Base-by-base conservation (phyloP, 768 basidiomycete genomes). In the Boletellus sp. region DNA sequence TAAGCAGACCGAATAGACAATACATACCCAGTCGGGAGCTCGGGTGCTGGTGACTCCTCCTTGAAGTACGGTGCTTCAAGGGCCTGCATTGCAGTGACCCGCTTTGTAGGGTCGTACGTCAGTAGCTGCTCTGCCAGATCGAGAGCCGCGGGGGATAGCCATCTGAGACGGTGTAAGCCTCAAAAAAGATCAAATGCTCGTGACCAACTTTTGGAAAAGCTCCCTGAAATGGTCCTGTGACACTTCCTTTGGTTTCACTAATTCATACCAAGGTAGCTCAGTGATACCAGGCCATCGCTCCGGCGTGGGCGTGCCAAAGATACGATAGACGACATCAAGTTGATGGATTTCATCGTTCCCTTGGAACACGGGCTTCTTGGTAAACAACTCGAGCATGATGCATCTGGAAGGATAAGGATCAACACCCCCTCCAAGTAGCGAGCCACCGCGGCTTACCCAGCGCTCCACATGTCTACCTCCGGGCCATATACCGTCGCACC, bases 401-500 rank as follows among this genome's bases (percentile, higher is more conserved):
- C 96, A 98, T 38, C 94, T 98, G 56, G 5, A 54, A 41, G 42
- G 1, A 4, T 40, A n/a, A 35, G 33, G 26, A 33, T 10, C n/a
- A 24, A 23, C 1, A 22, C 19, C n/a, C n/a, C n/a, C n/a, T 13
- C 24, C 24, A 17, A 41, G 10, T 19, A 39, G n/a, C 3, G 8
- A 38, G 13, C 39, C 23, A 43, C 31, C 33, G 32, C 12, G 35
- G 28, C 55, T 52, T 71, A 95, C 93, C 96, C 96, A 36, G 96
- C 96, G 67, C 93, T 95, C 96, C 96, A 99, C 86, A 98, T 96
- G 62, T 99, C 96, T 20, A 99, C 95, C 63, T 95, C 94, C 6
- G 94, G 87, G 3, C 93, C 94, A 71, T 99, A 99, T 12, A 93
- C 82, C 0, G 96, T 99, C 26, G 94, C 90, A 24, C 96, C 96